Evolutionary conservation across 2,329 filamentous ascomycete species (phyloP), one percentile per base, ranked within the genome.

Genomic region (Colletotrichum sp.): DNA sequence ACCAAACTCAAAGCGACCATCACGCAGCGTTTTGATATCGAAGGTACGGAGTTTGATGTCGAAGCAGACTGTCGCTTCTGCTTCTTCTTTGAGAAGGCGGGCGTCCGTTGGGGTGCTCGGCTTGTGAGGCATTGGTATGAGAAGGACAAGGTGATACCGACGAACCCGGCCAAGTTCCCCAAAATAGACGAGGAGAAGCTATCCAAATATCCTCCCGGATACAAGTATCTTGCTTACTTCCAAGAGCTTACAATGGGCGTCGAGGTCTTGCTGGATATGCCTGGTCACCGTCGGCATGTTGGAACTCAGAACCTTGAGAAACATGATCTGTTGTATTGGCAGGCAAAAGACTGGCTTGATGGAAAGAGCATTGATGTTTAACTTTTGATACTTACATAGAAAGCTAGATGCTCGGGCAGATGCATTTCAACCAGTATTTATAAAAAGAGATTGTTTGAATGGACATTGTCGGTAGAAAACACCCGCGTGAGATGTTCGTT

Each of bases 41-140:
- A 86, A 24, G 84, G 82, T 0, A 80, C 78, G 16, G 86, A 87
- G 75, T 84, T 87, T 7, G 87, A 89, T 69, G 87, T 84, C 0
- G 87, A 89, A 67, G 82, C 82, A 1, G 88, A 89, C 74, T 88
- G 87, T 75, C 84, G 85, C 1, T 88, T 88, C 77, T 84, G 81
- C 61, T 87, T 88, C 80, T 87, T 87, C 72, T 88, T 86, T 69
- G 84, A 86, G 67, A 86, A 86, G 77, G 71, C 80, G 3, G 80
- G 84, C 28, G 82, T 79, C 3, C 65, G 75, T 3, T 89, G 88
- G 87, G 82, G 83, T 16, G 52, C 52, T 2, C 52, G 52, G 4
- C 24, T 57, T 15, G 52, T 57, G 21, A 57, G 52, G 52, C 52
- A 57, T 16, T 57, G 52, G 52, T 57, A 28, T 0, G 52, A 57